These are phyloP conservation scores for Panaeolus papilionaceus DNA, from an alignment of 768 basidiomycete genomes.

Conservation along the genomic window DNA sequence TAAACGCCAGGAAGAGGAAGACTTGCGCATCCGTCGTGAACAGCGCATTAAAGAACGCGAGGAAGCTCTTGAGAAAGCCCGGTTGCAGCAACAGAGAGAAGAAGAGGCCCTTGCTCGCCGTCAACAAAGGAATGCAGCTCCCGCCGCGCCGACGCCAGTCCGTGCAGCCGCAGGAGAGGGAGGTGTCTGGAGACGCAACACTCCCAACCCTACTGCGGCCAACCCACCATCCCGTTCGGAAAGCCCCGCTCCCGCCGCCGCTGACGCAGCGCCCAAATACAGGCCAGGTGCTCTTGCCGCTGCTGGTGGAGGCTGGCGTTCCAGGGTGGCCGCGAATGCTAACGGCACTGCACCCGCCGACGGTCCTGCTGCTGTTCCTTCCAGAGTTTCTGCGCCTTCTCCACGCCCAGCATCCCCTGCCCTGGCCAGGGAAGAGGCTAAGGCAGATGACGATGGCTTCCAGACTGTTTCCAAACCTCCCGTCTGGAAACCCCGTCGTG, in stretches of 20 bases:
- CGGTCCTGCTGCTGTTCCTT: slow-evolving; percentile 28
- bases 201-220: slow-evolving; percentile 25
- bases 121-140: slow-evolving; percentile 51
- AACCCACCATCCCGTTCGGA: slow-evolving; percentile 56
- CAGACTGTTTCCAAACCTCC: slow-evolving; percentile 49
- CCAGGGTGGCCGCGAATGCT: slow-evolving; percentile 54
- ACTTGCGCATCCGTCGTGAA: slow-evolving; percentile 53
- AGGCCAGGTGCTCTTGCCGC: slow-evolving; percentile 47
- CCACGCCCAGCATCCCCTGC: slow-evolving; percentile 45
- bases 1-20: slow-evolving; percentile 71
- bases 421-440: slow-evolving; percentile 43
- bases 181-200: slow-evolving; percentile 27
- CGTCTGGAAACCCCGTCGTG: slow-evolving; percentile 26
- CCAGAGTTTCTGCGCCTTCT: slow-evolving; percentile 30
- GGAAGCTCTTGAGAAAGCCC: slow-evolving; percentile 58
- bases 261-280: slow-evolving; percentile 43
- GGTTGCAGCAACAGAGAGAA: slow-evolving; percentile 67
- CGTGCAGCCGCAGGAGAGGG: slow-evolving; percentile 29
- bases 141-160: slow-evolving; percentile 34
- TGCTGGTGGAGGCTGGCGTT: slow-evolving; percentile 66
- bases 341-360: slow-evolving; percentile 30
- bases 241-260: slow-evolving; percentile 56
- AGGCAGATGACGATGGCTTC: slow-evolving; percentile 73
- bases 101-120: slow-evolving; percentile 68
- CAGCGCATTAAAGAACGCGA: slow-evolving; percentile 57